Percentiles rank a stretch among this genome's conserved stretches.
Conservation (phyloP, 805 yeast genomes). For the Ogataea allantospora region DNA sequence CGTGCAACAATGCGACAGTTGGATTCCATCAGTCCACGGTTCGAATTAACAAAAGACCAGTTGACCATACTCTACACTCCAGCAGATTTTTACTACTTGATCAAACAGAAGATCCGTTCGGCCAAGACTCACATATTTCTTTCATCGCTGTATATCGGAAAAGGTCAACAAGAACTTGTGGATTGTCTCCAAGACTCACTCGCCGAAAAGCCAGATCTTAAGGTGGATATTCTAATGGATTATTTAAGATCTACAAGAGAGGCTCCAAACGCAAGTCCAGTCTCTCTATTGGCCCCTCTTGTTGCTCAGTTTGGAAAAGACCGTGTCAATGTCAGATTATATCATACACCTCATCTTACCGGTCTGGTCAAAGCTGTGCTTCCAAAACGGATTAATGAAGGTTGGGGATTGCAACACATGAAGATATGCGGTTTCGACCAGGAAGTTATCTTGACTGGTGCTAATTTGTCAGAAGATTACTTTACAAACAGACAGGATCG, state of each 20-base stretch:
- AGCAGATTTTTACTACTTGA: constrained; percentile 60
- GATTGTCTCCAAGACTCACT: constrained; percentile 62
- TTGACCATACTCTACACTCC: constrained; percentile 68
- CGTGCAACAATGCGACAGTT: constrained; percentile 43
- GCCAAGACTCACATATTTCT: constrained; percentile 74
- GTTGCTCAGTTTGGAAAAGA: constrained; percentile 59
- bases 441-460: constrained; percentile 85
- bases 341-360: constrained; percentile 81
- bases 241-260: constrained; percentile 93
- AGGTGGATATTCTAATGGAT: constrained; percentile 75
- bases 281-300: constrained; percentile 66
- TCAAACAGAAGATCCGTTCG: constrained; percentile 57
- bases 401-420: constrained; percentile 95
- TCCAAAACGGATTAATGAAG: constrained; percentile 88
- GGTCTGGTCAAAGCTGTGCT: constrained; percentile 63
- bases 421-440: constrained; percentile 93
- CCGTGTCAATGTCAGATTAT: constrained; percentile 78
- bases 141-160: constrained; percentile 85
- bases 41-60: constrained; percentile 53
- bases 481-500: constrained; percentile 95
- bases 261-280: constrained; percentile 76
- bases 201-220: constrained; percentile 53
- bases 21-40: constrained; percentile 66
- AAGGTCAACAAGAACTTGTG: constrained; percentile 72
- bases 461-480: constrained; percentile 87